Conservation (phyloP, 2,329 filamentous ascomycete genomes). For the Colletotrichum theobromicola region DNA sequence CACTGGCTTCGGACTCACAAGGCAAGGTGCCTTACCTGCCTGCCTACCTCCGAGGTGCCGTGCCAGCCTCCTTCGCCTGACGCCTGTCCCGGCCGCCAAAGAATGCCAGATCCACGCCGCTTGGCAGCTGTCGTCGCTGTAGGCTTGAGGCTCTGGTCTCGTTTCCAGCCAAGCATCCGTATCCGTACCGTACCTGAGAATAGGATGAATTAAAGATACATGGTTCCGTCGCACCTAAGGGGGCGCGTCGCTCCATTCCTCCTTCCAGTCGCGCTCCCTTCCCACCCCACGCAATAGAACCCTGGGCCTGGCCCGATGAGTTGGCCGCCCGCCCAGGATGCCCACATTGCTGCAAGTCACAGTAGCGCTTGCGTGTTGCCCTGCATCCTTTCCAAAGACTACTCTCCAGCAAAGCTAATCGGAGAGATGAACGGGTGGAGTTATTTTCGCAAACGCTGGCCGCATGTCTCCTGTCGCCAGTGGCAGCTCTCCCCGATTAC, state of each 20-base stretch:
- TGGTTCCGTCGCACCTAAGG: background rate
- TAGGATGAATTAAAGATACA: background rate
- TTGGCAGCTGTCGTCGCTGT: conserved; percentile 6
- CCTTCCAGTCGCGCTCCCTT: background rate
- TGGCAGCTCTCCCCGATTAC: background rate
- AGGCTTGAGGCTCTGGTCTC: background rate
- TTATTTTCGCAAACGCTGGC: background rate
- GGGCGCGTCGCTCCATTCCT: background rate
- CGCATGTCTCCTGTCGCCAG: background rate
- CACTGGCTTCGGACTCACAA: conserved; percentile 2
- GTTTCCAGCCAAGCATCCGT: background rate
- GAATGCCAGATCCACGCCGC: conserved; percentile 13
- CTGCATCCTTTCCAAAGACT: background rate
- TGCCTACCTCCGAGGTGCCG: background rate
- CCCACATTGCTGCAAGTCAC: conserved; percentile 16
- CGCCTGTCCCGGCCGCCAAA: background rate
- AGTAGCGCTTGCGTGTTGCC: conserved; percentile 7
- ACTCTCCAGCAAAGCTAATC: conserved; percentile 14
- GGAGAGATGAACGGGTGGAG: conserved; percentile 15
- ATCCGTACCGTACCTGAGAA: too few species aligned
- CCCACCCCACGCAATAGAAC: background rate
- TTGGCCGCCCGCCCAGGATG: conserved; percentile 4
- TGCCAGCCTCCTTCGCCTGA: background rate
- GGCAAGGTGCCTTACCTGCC: background rate
- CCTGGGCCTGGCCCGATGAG: conserved; percentile 12